Base-by-base conservation (phyloP, 2,329 filamentous ascomycete genomes). In the Pseudogymnoascus sp. region DNA sequence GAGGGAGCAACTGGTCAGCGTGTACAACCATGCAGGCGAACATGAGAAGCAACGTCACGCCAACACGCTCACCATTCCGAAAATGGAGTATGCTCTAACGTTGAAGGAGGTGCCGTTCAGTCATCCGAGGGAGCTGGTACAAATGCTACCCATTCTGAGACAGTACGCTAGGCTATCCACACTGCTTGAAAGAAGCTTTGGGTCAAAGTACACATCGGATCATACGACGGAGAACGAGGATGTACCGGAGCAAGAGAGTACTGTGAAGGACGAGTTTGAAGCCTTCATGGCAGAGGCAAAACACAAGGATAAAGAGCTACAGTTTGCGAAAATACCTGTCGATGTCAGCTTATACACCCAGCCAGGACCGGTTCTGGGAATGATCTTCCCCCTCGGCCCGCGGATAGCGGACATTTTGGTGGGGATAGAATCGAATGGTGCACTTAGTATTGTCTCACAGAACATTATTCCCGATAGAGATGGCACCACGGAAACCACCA, bases 121-220 rank as follows among this genome's bases (percentile, higher is more conserved):
- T 2, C 90, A 95, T 68, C 90, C 90, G 0, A 82, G 85, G 58
- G 89, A 95, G 69, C 75, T 95, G 3, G 76, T 92, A 6, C 80
- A 83, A 60, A 83, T 92, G 69, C 78, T 95, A n/a, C 89, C 90
- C 0, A 77, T 81, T 3, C 76, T 94, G 14, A 80, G 90, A 12
- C 90, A 94, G 71, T 94, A 90, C 69, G 87, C 87, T 0, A 85
- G 88, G 65, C 76, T 90, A 4, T 84, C 84, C 25, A 82, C 78
- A 0, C 73, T 94, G 2, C 77, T 93, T 3, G 75, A 80, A 61
- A 83, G 82, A 58, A 84, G 80, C 61, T 88, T 90, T 68, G 77
- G 76, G 36, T 60, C 37, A 3, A 36, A 47, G 7, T 33, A 39
- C 20, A 60, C 39, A 8, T n/a, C 63, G 2, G 33, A 47, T 22